Conservation (phyloP, 225 moss, liverwort and hornwort species). For the Bryum argenteum region DNA sequence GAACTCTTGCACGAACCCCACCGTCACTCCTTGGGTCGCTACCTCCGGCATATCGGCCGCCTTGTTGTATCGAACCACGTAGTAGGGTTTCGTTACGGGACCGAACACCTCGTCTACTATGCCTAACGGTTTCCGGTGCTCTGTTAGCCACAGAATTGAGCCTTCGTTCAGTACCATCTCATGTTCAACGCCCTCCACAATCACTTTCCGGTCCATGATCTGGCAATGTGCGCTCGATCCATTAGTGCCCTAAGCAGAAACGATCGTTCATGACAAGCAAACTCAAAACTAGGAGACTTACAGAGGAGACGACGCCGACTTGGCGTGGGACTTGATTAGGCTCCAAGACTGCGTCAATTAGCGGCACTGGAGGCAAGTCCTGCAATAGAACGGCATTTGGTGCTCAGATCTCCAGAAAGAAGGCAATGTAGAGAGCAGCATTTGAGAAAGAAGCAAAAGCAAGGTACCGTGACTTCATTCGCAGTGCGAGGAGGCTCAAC, state of each 20-base stretch:
- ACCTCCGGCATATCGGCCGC: slow-evolving; percentile 67
- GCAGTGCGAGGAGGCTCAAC: slow-evolving; percentile 65
- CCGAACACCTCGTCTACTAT: slow-evolving; percentile 94
- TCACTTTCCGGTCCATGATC: slow-evolving; percentile 76
- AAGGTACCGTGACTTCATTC: slow-evolving; percentile 60
- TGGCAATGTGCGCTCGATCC: slow-evolving; percentile 28
- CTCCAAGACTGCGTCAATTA: slow-evolving; percentile 75
- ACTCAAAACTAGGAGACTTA: slow-evolving; percentile 43
- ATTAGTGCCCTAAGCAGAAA: no score
- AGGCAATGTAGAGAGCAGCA: slow-evolving; percentile 26
- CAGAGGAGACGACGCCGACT: slow-evolving; percentile 74
- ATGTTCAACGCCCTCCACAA: slow-evolving; percentile 72
- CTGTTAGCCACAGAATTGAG: slow-evolving; percentile 88
- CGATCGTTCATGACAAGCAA: no score
- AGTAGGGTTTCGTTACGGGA: slow-evolving; percentile 91
- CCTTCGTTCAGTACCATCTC: slow-evolving; percentile 78
- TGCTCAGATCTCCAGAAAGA: slow-evolving; percentile 36
- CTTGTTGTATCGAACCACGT: slow-evolving; percentile 80
- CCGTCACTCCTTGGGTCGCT: slow-evolving; percentile 71
- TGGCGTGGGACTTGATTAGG: slow-evolving; percentile 66
- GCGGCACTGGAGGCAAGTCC: slow-evolving; percentile 80
- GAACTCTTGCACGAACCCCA: slow-evolving; percentile 80
- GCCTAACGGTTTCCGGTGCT: slow-evolving; percentile 73
- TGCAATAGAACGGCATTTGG: slow-evolving; percentile 41
- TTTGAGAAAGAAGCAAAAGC: neutral